phyloP scores from a whole-genome alignment of 108 stramenopile species.

The Asterionellopsis glacialis region DNA sequence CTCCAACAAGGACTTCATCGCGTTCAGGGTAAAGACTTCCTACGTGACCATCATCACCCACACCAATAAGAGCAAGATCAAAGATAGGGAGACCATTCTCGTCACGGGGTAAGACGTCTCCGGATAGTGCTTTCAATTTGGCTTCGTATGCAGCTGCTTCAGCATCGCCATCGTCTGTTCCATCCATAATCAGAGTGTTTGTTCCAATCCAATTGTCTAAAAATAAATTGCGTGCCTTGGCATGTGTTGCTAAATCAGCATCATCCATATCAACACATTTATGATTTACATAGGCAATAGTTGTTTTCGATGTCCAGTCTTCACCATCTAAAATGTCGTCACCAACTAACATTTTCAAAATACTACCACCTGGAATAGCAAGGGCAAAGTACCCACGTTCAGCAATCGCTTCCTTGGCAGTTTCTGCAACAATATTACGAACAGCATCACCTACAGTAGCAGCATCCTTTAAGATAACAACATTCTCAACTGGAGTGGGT shows the following conservation, averaged over 20 bases:
- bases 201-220: slow-evolving; percentile 48
- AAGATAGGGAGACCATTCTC: slow-evolving; percentile 65
- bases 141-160: slow-evolving; percentile 64
- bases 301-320: slow-evolving; percentile 59
- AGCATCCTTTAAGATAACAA: slow-evolving; percentile 13
- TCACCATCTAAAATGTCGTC: slow-evolving; percentile 7
- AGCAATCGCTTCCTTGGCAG: slow-evolving; percentile 49
- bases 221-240: slow-evolving; percentile 64
- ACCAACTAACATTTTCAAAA: slow-evolving; percentile 62
- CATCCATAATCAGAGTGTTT: slow-evolving; percentile 45
- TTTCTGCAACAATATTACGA: slow-evolving; percentile 20
- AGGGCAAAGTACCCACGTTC: slow-evolving; percentile 57
- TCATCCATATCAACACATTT: slow-evolving; percentile 72
- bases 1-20: slow-evolving; percentile 43
- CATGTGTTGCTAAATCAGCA: slow-evolving; percentile 54
- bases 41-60: slow-evolving; percentile 82
- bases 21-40: slow-evolving; percentile 72
- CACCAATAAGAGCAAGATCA: slow-evolving; percentile 74
- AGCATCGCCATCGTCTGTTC: slow-evolving; percentile 40
- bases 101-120: slow-evolving; percentile 40
- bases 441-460: slow-evolving; percentile 21
- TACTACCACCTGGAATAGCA: slow-evolving; percentile 80
- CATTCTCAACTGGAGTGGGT: slow-evolving; percentile 5
- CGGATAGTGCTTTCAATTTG: slow-evolving; percentile 35
- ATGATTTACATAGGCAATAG: slow-evolving; percentile 79